A percentile compares a stretch with the other conserved stretches of the same genome.
Evolutionary conservation across 228 moss, liverwort and hornwort genomes (phyloP).

Genomic region (Sphagnum fallax): DNA sequence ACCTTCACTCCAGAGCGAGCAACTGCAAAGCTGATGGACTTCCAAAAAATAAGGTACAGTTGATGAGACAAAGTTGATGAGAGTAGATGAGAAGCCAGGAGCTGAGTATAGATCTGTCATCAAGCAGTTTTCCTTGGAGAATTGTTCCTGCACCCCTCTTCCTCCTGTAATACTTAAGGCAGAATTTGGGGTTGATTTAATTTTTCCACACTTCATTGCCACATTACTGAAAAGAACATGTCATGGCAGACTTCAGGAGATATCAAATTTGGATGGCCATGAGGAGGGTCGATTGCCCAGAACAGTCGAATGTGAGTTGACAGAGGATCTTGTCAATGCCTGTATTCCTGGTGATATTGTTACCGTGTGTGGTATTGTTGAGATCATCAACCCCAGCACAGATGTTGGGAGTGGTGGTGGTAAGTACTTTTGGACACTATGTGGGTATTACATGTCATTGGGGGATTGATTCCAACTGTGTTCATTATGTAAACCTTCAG

Average conservation of each 20-base stretch:
- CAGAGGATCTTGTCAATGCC: constrained; percentile 81
- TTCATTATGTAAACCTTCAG: not conserved
- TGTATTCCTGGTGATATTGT: constrained; percentile 93
- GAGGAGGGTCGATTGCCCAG: constrained; percentile 98
- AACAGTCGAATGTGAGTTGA: constrained; percentile 88
- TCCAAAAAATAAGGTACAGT: constrained; percentile 78
- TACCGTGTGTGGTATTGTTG: constrained; percentile 88
- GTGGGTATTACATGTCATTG: not conserved
- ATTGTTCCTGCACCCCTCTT: too few relatives aligned
- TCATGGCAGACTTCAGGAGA: constrained; percentile 72
- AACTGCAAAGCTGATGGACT: constrained; percentile 65
- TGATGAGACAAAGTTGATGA: not conserved
- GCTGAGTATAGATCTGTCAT: too few relatives aligned
- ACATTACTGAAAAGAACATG: too few relatives aligned
- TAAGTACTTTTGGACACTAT: constrained; percentile 15
- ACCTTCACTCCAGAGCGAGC: constrained; percentile 60
- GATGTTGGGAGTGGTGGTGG: constrained; percentile 64
- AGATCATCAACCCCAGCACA: constrained; percentile 65
- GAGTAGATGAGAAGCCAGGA: too few relatives aligned
- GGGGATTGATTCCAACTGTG: not conserved
- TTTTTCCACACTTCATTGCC: not conserved
- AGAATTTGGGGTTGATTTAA: not conserved
- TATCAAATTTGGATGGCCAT: constrained; percentile 53
- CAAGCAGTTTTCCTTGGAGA: too few relatives aligned
- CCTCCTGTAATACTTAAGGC: too few relatives aligned